Evolutionary conservation across 1,139 yeast genomes (phyloP).

Genomic region (Kluyveromyces marxianus): DNA sequence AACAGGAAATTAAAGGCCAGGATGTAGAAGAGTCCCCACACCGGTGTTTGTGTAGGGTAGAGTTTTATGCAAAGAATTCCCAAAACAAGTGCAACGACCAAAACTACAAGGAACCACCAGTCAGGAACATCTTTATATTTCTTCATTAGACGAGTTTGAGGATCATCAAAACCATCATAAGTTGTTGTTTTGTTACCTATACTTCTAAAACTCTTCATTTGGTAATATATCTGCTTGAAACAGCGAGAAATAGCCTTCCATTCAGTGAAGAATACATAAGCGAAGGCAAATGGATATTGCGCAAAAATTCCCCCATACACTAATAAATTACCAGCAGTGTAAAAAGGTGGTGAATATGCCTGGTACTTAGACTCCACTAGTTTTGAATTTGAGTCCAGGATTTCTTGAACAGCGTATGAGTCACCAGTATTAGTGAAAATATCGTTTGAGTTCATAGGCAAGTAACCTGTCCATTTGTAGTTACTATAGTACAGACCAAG

Average conservation of each 20-base stretch:
- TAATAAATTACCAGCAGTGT: constrained; percentile 50
- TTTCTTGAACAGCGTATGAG: constrained; percentile 35
- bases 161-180: constrained; percentile 36
- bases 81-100: constrained; percentile 42
- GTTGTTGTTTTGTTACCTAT: constrained; percentile 12
- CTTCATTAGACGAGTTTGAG: constrained; percentile 50
- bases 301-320: constrained; percentile 52
- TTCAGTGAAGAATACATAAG: constrained; percentile 35
- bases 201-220: constrained; percentile 30
- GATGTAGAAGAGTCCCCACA: constrained; percentile 51
- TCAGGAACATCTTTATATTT: constrained; percentile 56
- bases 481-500: constrained; percentile 44
- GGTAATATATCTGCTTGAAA: constrained; percentile 24
- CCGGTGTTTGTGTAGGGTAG: constrained; percentile 38
- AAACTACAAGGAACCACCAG: constrained; percentile 45
- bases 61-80: constrained; percentile 42
- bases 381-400: constrained; percentile 35
- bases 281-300: constrained; percentile 48
- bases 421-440: constrained; percentile 44
- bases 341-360: constrained; percentile 49
- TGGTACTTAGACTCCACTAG: constrained; percentile 39
- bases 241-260: constrained; percentile 23
- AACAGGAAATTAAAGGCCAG: constrained; percentile 47
- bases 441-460: constrained; percentile 48
- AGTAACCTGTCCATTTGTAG: constrained; percentile 42